Percentiles rank a stretch among this genome's conserved stretches.
phyloP scores from a whole-genome alignment of 148 eudicot species.

The Oxyria digyna region DNA sequence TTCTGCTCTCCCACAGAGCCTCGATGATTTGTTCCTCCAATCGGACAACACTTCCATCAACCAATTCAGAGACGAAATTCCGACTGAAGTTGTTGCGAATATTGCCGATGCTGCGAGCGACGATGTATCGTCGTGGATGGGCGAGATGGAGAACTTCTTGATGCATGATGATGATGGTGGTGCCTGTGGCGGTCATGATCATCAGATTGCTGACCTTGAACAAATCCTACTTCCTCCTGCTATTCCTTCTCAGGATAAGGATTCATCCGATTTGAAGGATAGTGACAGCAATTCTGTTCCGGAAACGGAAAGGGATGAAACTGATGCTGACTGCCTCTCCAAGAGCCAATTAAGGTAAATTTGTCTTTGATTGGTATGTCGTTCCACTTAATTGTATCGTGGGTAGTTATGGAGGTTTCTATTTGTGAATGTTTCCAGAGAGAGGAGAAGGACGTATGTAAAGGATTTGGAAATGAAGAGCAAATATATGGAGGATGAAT shows the following conservation, averaged over 20 bases:
- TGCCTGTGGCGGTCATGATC: neutral
- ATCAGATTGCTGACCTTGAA: neutral
- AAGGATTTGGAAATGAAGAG: conserved; percentile 82
- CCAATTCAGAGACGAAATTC: neutral
- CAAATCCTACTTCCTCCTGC: neutral
- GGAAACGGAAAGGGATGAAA: neutral
- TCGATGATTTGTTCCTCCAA: conserved; percentile 10
- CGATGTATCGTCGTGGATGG: conserved; percentile 20
- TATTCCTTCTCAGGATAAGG: neutral
- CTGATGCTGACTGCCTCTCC: neutral
- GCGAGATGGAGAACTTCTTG: conserved; percentile 36
- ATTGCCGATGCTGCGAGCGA: conserved; percentile 8
- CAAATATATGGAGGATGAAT: conserved; percentile 76
- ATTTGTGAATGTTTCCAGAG: conserved; percentile 45
- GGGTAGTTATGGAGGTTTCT: no score
- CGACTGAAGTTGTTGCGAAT: conserved; percentile 3
- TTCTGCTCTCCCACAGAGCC: conserved; percentile 1
- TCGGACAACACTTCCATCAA: neutral
- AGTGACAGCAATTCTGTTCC: conserved; percentile 2
- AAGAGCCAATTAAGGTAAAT: neutral
- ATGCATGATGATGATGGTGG: conserved; percentile 32
- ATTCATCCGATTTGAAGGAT: conserved; percentile 13
- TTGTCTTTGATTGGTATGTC: neutral
- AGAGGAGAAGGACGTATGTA: conserved; percentile 82
- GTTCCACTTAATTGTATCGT: neutral